A percentile compares a stretch with the other conserved stretches of the same genome.
Evolutionary conservation across 768 basidiomycete genomes (phyloP).

Genomic region (Leucocoprinus birnbaumii): DNA sequence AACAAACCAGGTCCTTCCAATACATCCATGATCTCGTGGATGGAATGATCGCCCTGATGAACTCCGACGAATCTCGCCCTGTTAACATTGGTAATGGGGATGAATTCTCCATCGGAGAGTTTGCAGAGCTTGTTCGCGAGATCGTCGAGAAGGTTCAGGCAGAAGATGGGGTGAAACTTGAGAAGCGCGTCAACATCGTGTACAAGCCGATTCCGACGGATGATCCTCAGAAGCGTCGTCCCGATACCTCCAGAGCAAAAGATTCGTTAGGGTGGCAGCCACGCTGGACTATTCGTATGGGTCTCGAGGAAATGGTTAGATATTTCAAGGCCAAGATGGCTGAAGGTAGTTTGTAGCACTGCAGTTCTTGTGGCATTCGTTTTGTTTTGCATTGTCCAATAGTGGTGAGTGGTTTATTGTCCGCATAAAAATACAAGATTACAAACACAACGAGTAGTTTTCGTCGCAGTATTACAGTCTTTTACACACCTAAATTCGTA

Average conservation of each 20-base stretch:
- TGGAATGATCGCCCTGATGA: conserved; percentile 93
- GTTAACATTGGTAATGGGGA: conserved; percentile 96
- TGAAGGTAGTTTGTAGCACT: conserved; percentile 68
- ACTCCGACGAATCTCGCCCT: conserved; percentile 87
- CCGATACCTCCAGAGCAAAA: conserved; percentile 91
- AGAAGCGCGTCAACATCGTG: conserved; percentile 60
- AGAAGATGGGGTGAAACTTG: conserved; percentile 62
- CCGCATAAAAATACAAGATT: neutral
- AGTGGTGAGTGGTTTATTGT: too few relatives aligned
- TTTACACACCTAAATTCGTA: neutral
- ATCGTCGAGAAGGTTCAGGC: conserved; percentile 91
- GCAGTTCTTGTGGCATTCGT: neutral
- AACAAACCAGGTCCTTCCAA: conserved; percentile 94
- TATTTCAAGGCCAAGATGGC: conserved; percentile 91
- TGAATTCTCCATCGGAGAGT: conserved; percentile 94
- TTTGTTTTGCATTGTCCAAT: neutral
- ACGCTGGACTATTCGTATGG: conserved; percentile 89
- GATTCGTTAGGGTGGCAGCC: conserved; percentile 86
- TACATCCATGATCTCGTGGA: conserved; percentile 98
- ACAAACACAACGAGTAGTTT: neutral
- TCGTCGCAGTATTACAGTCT: neutral
- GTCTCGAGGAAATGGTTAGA: conserved; percentile 91
- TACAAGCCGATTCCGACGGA: conserved; percentile 85
- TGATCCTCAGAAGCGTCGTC: conserved; percentile 92
- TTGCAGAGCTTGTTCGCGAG: conserved; percentile 89